These are phyloP conservation scores for Ogataea angusta DNA, from an alignment of 805 yeast genomes.

Conservation along the genomic window DNA sequence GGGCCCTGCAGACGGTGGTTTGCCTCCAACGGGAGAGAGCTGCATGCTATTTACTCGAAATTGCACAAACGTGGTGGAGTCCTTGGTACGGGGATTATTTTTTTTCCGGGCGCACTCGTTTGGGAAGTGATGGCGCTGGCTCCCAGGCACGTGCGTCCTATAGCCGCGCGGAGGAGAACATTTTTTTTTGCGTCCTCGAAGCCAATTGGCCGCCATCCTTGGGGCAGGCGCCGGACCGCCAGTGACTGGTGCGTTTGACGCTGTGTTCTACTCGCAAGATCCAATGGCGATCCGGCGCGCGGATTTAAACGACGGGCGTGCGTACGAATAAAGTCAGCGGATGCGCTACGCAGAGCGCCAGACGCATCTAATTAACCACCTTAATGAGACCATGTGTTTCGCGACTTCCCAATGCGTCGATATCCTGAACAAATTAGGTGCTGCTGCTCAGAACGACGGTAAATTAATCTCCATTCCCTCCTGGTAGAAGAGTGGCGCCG, in stretches of 20 bases:
- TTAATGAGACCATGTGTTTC: not conserved
- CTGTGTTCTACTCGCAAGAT: not conserved
- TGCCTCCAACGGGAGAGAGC: not conserved
- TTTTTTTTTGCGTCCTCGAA: not conserved
- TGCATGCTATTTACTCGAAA: conserved; percentile 1
- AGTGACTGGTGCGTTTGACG: not conserved
- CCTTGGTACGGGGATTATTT: conserved; percentile 1
- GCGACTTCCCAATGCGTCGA: not conserved
- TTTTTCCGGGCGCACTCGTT: not conserved
- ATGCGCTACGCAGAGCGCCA: not conserved
- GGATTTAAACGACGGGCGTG: not conserved
- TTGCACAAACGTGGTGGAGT: conserved; percentile 1
- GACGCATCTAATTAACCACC: not conserved
- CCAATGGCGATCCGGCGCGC: not conserved
- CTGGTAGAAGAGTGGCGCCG: conserved; percentile 1
- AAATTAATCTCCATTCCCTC: not conserved
- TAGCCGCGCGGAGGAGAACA: not conserved
- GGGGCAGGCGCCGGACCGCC: too few relatives aligned
- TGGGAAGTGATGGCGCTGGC: not conserved
- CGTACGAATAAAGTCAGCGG: not conserved
- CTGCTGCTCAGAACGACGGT: not conserved
- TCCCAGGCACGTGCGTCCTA: not conserved
- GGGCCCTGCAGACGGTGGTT: not conserved
- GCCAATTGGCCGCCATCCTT: too few relatives aligned
- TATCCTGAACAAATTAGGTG: not conserved